These are phyloP conservation scores for Monilinia fructicola DNA, from an alignment of 2,329 filamentous ascomycete genomes.

Conservation along the genomic window DNA sequence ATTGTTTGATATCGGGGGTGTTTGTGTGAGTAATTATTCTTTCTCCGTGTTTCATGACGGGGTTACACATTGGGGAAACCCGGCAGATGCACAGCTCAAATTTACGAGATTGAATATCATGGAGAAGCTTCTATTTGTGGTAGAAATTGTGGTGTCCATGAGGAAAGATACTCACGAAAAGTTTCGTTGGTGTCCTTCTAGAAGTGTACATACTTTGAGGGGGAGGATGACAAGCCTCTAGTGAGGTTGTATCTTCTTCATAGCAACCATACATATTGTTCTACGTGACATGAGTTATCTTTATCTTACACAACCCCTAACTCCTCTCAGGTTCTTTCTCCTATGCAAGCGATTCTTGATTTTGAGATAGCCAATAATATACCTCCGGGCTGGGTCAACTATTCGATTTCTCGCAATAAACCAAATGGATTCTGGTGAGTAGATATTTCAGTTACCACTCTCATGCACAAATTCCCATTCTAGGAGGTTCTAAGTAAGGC, in stretches of 20 bases:
- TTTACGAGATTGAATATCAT: background rate
- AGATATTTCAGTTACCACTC: too few relatives aligned
- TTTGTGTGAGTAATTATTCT: conserved; percentile 70
- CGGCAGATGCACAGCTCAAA: background rate
- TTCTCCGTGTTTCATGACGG: conserved; percentile 1
- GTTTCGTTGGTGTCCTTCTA: background rate
- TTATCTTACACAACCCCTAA: conserved; percentile 23
- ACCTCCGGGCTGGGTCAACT: conserved; percentile 87
- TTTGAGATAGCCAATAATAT: conserved; percentile 78
- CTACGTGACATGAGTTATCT: background rate
- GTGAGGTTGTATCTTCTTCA: background rate
- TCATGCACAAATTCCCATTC: background rate
- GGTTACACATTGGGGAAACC: background rate
- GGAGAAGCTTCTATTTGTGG: background rate
- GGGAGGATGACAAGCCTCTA: background rate
- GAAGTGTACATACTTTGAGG: too few relatives aligned
- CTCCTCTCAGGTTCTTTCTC: conserved; percentile 67
- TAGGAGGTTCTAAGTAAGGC: background rate
- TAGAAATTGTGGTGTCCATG: background rate
- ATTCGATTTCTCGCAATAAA: conserved; percentile 75
- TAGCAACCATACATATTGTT: background rate
- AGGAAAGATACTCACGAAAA: background rate
- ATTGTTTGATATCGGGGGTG: conserved; percentile 94
- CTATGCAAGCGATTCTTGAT: conserved; percentile 89
- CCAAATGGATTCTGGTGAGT: conserved; percentile 73